Evolutionary conservation across 2,329 filamentous ascomycete genomes (phyloP).

Genomic region (Tolypocladium amazonense): DNA sequence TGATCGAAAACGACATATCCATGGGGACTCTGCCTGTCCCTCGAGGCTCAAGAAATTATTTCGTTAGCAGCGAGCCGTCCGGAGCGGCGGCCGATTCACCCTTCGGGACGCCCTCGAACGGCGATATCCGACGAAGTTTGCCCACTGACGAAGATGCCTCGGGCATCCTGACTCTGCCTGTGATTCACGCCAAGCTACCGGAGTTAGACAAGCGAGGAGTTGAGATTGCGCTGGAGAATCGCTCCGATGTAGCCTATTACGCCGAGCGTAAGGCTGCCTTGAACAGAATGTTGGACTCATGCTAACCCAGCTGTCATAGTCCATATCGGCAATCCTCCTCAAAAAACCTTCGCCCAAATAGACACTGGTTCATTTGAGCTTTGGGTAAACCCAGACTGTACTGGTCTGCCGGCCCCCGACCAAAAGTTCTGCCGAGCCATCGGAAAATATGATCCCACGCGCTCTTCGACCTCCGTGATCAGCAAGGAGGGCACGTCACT

Average conservation of each 20-base stretch:
- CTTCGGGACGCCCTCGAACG: background rate
- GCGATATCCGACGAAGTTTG: background rate
- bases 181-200: slow-evolving; percentile 17
- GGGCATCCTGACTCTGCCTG: slow-evolving; percentile 16
- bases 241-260: slow-evolving; percentile 44
- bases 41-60: background rate
- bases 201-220: slow-evolving; percentile 29
- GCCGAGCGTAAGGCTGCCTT: slow-evolving; percentile 26
- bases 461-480: slow-evolving; percentile 27
- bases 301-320: slow-evolving; percentile 12
- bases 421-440: slow-evolving; percentile 32
- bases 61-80: background rate
- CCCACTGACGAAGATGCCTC: slow-evolving; percentile 3
- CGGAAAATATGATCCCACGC: slow-evolving; percentile 30
- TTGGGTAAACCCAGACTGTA: slow-evolving; percentile 52
- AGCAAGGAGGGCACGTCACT: slow-evolving; percentile 27
- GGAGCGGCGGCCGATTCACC: background rate
- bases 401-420: slow-evolving; percentile 29
- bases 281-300: no score
- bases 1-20: background rate
- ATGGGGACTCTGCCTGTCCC: slow-evolving; percentile 6
- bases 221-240: slow-evolving; percentile 35
- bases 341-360: slow-evolving; percentile 42
- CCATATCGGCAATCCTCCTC: slow-evolving; percentile 42
- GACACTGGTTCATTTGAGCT: slow-evolving; percentile 52